Percentiles rank a stretch among this genome's conserved stretches.
phyloP scores from a whole-genome alignment of 2,329 filamentous ascomycete species.

The Clarireedia sp. region DNA sequence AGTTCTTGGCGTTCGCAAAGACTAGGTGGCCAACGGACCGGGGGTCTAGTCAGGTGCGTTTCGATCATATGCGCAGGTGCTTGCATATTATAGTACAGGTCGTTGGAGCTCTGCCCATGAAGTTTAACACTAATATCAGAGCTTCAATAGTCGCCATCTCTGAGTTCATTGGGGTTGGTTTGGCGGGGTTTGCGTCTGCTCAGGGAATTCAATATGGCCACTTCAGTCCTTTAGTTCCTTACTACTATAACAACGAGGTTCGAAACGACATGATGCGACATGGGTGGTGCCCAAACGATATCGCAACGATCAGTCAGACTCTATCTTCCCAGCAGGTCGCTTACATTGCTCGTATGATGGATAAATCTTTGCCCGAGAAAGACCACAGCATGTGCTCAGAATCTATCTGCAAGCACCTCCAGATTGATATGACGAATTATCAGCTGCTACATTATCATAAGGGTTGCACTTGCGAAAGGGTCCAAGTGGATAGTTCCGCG shows the following conservation, averaged over 20 bases:
- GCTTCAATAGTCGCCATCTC: slow-evolving; percentile 27
- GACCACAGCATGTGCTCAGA: slow-evolving; percentile 26
- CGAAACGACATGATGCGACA: slow-evolving; percentile 24
- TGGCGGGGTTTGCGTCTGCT: slow-evolving; percentile 4
- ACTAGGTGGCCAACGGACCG: background rate
- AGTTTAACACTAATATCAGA: slow-evolving; percentile 23
- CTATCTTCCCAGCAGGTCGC: slow-evolving; percentile 18
- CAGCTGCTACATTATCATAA: slow-evolving; percentile 19
- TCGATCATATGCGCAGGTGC: background rate
- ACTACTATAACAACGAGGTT: slow-evolving; percentile 14
- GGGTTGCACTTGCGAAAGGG: slow-evolving; percentile 20
- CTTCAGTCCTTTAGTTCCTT: background rate
- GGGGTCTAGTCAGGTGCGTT: background rate
- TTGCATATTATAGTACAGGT: background rate
- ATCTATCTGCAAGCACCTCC: slow-evolving; percentile 25
- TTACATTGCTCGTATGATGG: slow-evolving; percentile 21
- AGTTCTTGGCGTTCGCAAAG: background rate
- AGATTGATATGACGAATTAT: slow-evolving; percentile 28
- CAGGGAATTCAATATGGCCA: background rate
- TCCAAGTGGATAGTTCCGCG: slow-evolving; percentile 2
- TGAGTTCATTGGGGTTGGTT: slow-evolving; percentile 18
- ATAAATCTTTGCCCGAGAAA: slow-evolving; percentile 20
- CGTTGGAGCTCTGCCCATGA: background rate
- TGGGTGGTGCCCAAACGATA: slow-evolving; percentile 31
- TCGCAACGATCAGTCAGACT: slow-evolving; percentile 13